Evolutionary conservation across 208 protist genomes (phyloP), one percentile per base, ranked within the genome.

Genomic region (Trypanosoma avium): DNA sequence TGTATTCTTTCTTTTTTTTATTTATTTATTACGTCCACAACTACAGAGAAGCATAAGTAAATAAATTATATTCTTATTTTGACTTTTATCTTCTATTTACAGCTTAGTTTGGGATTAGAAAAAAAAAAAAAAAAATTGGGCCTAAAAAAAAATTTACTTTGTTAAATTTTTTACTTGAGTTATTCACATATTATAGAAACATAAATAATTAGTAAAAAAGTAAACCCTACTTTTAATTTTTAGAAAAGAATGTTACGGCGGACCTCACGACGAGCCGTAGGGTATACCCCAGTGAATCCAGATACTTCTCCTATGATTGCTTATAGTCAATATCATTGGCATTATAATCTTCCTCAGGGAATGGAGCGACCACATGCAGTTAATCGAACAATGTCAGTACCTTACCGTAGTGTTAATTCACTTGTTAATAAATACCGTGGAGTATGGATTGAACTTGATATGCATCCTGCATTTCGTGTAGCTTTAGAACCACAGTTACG

Each of bases 291-390:
- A 12, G 80, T 95, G 43, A 93, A 95, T 73, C 86, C 86, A 1
- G 89, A 95, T 64, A 95, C 84, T 10, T 93, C 86, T 8, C 89
- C 89, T n/a, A 93, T 93, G 86, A 61, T 95, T 47, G 75, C 79
- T 67, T 93, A 93, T 66, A 93, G 82, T 57, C 78, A 93, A 59
- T 93, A 88, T 52, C 86, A 93, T 69, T 95, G 89, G 86, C 86
- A 95, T 70, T 95, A 95, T 73, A 95, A 93, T 61, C 64, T 93
- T 22, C 89, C 84, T 42, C 89, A 95, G 62, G 82, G 82, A 27
- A 95, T 95, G 89, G 84, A 90, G 48, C 75, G 79, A 15, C 89
- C 89, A 2, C 71, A 86, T 76, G 79, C 67, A 30, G 84, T 95
- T n/a, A 95, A 95, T 59, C 74, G 86, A 21, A 79, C 72, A 42